Evolutionary conservation across 108 stramenopile genomes (phyloP).

Genomic region (Epithemia pelagica): DNA sequence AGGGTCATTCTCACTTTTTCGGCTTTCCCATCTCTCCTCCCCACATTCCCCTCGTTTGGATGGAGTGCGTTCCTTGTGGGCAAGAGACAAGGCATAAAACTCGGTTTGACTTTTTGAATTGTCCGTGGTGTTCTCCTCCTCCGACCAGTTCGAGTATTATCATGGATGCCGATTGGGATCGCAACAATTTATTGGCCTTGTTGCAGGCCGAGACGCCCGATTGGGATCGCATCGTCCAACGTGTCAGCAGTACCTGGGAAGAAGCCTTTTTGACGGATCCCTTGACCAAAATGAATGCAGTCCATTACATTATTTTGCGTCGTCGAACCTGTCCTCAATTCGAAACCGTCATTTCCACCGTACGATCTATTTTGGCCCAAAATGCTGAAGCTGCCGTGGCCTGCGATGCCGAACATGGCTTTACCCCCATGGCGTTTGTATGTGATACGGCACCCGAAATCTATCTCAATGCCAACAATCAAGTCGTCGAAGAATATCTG

Average conservation of each 20-base stretch:
- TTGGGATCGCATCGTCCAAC: slow-evolving; percentile 1
- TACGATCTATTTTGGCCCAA: not conserved
- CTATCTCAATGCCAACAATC: not conserved
- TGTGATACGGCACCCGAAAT: not conserved
- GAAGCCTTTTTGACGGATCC: not conserved
- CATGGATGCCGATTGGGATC: not conserved
- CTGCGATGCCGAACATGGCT: not conserved
- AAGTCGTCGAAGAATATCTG: not conserved
- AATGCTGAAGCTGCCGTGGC: not conserved
- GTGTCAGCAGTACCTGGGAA: not conserved
- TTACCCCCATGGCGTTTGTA: not conserved
- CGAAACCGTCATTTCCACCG: not conserved
- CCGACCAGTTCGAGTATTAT: too few species aligned
- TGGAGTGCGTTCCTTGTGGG: too few species aligned
- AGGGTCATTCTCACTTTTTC: too few species aligned
- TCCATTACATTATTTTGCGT: not conserved
- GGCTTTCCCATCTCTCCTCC: too few species aligned
- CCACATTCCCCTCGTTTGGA: too few species aligned
- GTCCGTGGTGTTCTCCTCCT: too few species aligned
- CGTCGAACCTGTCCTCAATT: not conserved
- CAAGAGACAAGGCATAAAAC: too few species aligned
- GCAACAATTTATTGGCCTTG: slow-evolving; percentile 1
- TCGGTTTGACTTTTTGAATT: too few species aligned
- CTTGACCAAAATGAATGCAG: not conserved
- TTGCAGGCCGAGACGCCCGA: not conserved